phyloP scores from a whole-genome alignment of 441 rosid species.

The Macaranga tanarius region DNA sequence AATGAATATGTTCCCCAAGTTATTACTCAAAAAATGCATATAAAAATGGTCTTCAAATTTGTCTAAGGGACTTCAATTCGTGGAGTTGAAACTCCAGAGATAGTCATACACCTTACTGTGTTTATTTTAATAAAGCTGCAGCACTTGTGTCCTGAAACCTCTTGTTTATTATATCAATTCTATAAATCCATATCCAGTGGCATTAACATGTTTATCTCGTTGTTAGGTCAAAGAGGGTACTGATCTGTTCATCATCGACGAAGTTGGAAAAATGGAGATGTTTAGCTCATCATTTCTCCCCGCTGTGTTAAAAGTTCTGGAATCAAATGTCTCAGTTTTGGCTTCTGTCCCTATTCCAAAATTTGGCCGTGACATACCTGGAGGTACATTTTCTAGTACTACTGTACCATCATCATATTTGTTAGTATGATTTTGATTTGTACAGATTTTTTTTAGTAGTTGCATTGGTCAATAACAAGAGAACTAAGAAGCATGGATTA shows the following conservation, averaged over 20 bases:
- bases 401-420: not conserved
- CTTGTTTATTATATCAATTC: not conserved
- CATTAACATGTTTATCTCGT: slow-evolving; percentile 9
- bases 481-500: not conserved
- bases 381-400: slow-evolving; percentile 36
- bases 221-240: slow-evolving; percentile 54
- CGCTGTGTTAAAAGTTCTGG: slow-evolving; percentile 56
- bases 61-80: too few relatives aligned
- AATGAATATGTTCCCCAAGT: too few relatives aligned
- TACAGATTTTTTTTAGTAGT: not conserved
- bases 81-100: not conserved
- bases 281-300: slow-evolving; percentile 65
- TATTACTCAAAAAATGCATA: not conserved
- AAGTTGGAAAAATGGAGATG: slow-evolving; percentile 80
- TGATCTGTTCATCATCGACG: slow-evolving; percentile 63
- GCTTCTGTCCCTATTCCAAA: slow-evolving; percentile 65
- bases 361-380: slow-evolving; percentile 54
- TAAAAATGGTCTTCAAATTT: too few relatives aligned
- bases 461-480: not conserved
- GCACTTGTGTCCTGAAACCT: not conserved
- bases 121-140: not conserved
- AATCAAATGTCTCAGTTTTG: slow-evolving; percentile 51
- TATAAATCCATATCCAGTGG: not conserved
- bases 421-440: not conserved
- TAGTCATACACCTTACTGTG: not conserved